Percentiles rank a stretch among this genome's conserved stretches.
phyloP scores from a whole-genome alignment of 176 grass and related monocot genomes.

The sorghum (Sorghum bicolor) region Sorghum_bicolor_NCBIv3 NC_012871.2:18569001-18569500 shows the following conservation, averaged over 20 bases:
- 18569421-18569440: conserved; percentile 30
- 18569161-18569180: neutral
- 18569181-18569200: conserved; percentile 57
- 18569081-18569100: conserved; percentile 10
- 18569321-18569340: neutral
- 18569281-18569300: neutral
- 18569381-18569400: neutral
- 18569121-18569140: neutral
- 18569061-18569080: neutral
- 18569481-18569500: neutral
- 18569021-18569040: neutral
- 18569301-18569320: neutral
- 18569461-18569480: neutral
- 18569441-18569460: neutral
- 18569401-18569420: neutral
- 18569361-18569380: neutral
- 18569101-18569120: conserved; percentile 21
- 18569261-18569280: neutral
- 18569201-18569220: conserved; percentile 98
- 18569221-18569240: conserved; percentile 91
- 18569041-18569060: conserved; percentile 22
- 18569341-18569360: neutral
- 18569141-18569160: neutral
- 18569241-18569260: neutral
- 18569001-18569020: neutral